Conservation (phyloP, 2,329 filamentous ascomycete genomes). For the Fusarium robinianum region DNA sequence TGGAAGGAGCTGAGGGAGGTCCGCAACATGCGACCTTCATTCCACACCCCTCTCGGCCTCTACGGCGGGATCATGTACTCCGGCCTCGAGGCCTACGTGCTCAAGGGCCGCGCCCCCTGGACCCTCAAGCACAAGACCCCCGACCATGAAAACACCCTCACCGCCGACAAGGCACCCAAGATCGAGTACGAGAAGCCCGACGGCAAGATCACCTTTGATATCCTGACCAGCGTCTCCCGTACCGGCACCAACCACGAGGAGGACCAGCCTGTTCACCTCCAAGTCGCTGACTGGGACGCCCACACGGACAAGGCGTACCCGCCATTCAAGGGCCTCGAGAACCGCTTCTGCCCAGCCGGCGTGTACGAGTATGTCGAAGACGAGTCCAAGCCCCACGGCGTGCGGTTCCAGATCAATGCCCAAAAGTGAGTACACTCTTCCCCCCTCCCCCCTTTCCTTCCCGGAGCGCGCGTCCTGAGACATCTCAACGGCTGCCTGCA, state of each 20-base stretch:
- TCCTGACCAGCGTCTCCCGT: conserved; percentile 90
- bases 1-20: conserved; percentile 96
- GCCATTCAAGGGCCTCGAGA: conserved; percentile 88
- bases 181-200: conserved; percentile 98
- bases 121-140: conserved; percentile 82
- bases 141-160: conserved; percentile 79
- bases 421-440: conserved; percentile 77
- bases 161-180: conserved; percentile 77
- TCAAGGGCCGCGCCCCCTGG: conserved; percentile 88
- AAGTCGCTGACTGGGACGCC: conserved; percentile 93
- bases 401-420: conserved; percentile 95
- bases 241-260: conserved; percentile 99
- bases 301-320: conserved; percentile 86
- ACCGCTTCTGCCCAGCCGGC: conserved; percentile 93
- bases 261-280: conserved; percentile 94
- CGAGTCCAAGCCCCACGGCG: conserved; percentile 79
- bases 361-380: conserved; percentile 99
- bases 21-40: conserved; percentile 95
- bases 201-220: conserved; percentile 92
- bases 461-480: not conserved
- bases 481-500: not conserved
- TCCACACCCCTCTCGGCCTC: conserved; percentile 83
- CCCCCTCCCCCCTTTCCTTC: not conserved
- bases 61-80: conserved; percentile 93
- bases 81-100: conserved; percentile 84